Base-by-base conservation (phyloP, 352 stramenopile species). In the Globisporangium nodosum region DNA sequence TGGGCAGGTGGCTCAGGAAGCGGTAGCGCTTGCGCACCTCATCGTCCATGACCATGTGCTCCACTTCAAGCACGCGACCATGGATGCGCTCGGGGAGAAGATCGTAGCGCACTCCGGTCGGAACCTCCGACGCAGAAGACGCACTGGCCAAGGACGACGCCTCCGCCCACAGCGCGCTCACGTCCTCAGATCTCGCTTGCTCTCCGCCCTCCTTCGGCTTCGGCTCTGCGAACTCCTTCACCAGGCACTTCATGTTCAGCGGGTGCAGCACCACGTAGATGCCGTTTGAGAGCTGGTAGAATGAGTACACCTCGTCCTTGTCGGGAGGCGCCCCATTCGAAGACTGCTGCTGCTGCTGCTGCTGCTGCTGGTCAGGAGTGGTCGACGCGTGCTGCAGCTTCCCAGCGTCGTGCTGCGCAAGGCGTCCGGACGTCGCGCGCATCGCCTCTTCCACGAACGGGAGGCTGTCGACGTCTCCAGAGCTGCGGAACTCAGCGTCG, bases 211-310 rank as follows among this genome's bases (percentile, higher is more conserved):
- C 11, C 18, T 55, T 53, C 8, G 50, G 21, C 37, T 74, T 63
- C n/a, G 70, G 64, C 43, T 84, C 60, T 1, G 73, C 69, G 47
- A 76, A 89, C 52, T 96, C 88, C 46, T 86, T 90, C 33, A 92
- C 58, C 50, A 97, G 57, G 56, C 86, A 94, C 51, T 92, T 89
- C 86, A 97, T 92, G 57, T 90, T 95, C 30, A 97, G 69, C 16
- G 88, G 83, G 57, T 97, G 88, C 13, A 97, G 67, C 56, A 96
- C 76, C n/a, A 92, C 88, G 51, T 92, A 92, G 53, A 87, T 90
- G 8, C 88, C 88, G 56, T 95, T 82, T 12, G 68, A 60, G 20
- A 92, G 83, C 57, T 97, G 88, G 50, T 96, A 96, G 51, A 96
- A 97, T 47, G 74, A 88, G 51, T 93, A 97, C 57, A 71, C 58